Evolutionary conservation across 2,329 filamentous ascomycete species (phyloP).

Genomic region (Xylariaceae sp.): DNA sequence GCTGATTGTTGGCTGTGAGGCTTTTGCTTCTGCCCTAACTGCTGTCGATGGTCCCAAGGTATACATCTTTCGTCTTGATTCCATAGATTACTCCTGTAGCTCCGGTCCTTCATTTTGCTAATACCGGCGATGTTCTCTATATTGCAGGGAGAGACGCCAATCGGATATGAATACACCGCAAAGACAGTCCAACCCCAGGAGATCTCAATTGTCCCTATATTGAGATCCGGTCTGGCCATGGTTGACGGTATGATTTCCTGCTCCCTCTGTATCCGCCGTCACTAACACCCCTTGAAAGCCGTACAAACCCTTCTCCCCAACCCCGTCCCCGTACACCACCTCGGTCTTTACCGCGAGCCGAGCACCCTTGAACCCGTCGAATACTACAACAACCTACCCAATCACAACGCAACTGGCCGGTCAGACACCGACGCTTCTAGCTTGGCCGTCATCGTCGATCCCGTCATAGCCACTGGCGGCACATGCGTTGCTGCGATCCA

Average conservation of each 20-base stretch:
- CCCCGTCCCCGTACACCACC: slow-evolving; percentile 81
- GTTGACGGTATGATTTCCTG: slow-evolving; percentile 59
- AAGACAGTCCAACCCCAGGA: slow-evolving; percentile 57
- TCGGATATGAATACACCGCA: slow-evolving; percentile 70
- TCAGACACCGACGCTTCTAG: slow-evolving; percentile 33
- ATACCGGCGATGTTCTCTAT: neutral
- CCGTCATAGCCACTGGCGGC: slow-evolving; percentile 88
- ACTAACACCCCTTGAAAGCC: slow-evolving; percentile 41
- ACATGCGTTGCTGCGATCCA: slow-evolving; percentile 88
- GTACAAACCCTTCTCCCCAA: slow-evolving; percentile 75
- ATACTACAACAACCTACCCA: slow-evolving; percentile 96
- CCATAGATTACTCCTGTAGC: neutral
- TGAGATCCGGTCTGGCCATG: slow-evolving; percentile 90
- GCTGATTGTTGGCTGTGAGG: slow-evolving; percentile 76
- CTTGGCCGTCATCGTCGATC: slow-evolving; percentile 82
- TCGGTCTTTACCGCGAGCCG: slow-evolving; percentile 90
- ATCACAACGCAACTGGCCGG: slow-evolving; percentile 48
- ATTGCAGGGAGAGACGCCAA: slow-evolving; percentile 65
- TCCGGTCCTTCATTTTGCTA: slow-evolving; percentile 4
- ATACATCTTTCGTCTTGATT: slow-evolving; percentile 29
- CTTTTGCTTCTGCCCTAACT: slow-evolving; percentile 60
- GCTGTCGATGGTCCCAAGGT: slow-evolving; percentile 59
- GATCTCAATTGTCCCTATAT: slow-evolving; percentile 82
- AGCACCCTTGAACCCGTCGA: slow-evolving; percentile 83
- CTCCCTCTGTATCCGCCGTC: neutral